Base-by-base conservation (phyloP, 208 protist genomes). In the Trypanosoma avium region DNA sequence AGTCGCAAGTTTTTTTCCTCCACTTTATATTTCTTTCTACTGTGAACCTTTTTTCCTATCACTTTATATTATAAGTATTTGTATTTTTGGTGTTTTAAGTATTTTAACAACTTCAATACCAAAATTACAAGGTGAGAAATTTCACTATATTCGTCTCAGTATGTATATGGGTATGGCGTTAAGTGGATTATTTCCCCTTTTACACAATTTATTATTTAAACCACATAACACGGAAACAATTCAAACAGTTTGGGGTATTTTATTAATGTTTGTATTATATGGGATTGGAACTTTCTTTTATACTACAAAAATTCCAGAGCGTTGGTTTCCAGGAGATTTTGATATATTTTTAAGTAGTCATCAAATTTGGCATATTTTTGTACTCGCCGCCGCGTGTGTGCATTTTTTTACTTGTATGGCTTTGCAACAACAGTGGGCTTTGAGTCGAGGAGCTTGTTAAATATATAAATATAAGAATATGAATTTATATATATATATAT, bases 321-420 rank as follows among this genome's bases (percentile, higher is more conserved):
- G 59, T 2, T 52, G 42, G 42, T 86, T 70, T 24, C 83, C 83
- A 12, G 75, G 78, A 19, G 24, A 75, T 13, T 89, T 86, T 65
- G 83, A 89, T 65, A 50, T 62, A 15, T 67, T 75, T 50, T 40
- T 86, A 42, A 75, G 55, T 13, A 77, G 70, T 43, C 83, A 89
- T 42, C 73, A 89, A 48, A 52, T 89, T 21, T 89, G 83, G 83
- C 79, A 89, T 46, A 59, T 74, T 15, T 84, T 85, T 60, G 81
- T 89, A 9, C 59, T 84, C 3, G 40, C 61, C 24, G 83, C 79
- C 0, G 75, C 80, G 5, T 58, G 74, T 30, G 73, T 86, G 22
- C 80, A 86, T 46, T 86, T 73, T 55, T 82, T 69, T 58, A 82
- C 70, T 54, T 75, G 64, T 32, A 68, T 67, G 4, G 62, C 70